Conservation (phyloP, 2,329 filamentous ascomycete species). For the Rutstroemia sp. region DNA sequence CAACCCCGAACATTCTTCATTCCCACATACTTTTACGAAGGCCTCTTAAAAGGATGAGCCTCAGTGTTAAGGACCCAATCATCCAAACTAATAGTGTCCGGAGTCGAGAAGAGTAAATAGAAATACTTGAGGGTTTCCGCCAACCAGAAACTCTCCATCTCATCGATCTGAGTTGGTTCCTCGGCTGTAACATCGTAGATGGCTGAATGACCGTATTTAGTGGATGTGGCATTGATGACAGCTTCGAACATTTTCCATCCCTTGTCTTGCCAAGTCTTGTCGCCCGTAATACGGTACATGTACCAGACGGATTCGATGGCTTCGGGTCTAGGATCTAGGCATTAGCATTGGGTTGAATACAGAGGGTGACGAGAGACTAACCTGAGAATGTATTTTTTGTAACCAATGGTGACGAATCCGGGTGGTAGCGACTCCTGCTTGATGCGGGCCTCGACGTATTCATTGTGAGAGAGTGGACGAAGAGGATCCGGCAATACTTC, state of each 20-base stretch:
- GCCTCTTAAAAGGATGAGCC: constrained; percentile 31
- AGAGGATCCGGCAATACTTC: constrained; percentile 16
- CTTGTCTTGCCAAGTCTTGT: constrained; percentile 65
- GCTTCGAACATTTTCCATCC: constrained; percentile 82
- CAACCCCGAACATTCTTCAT: no score
- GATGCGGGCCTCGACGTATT: constrained; percentile 44
- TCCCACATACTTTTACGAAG: constrained; percentile 5
- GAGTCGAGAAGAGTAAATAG: constrained; percentile 70
- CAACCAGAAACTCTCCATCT: constrained; percentile 87
- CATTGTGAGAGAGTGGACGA: constrained; percentile 39
- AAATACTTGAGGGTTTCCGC: constrained; percentile 92
- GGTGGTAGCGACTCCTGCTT: constrained; percentile 38
- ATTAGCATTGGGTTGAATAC: constrained; percentile 11
- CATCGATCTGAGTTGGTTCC: constrained; percentile 40
- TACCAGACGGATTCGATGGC: constrained; percentile 85
- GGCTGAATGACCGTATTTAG: constrained; percentile 61
- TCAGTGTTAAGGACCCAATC: constrained; percentile 52
- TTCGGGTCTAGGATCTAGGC: constrained; percentile 38
- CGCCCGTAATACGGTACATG: constrained; percentile 84
- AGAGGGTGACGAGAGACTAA: constrained; percentile 31
- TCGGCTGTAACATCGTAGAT: constrained; percentile 54
- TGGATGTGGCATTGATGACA: constrained; percentile 58
- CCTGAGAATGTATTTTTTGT: constrained; percentile 53
- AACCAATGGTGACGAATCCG: constrained; percentile 42
- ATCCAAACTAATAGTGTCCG: constrained; percentile 54